Conservation (phyloP, 1,139 yeast species). For the Blastobotrys elegans region DNA sequence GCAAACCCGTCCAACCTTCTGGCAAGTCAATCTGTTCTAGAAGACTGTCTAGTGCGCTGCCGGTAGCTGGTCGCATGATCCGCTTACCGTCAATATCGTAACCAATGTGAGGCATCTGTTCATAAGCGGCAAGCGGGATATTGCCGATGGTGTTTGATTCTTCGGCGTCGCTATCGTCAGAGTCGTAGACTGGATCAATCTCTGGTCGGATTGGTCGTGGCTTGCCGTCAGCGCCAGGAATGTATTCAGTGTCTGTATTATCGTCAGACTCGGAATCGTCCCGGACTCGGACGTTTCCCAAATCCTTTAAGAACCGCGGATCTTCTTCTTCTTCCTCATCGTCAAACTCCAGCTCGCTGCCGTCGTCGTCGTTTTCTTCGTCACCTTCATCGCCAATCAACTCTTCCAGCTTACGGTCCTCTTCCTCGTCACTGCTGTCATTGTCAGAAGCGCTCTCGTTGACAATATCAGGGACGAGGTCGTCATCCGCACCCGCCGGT, state of each 20-base stretch:
- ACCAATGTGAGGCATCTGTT: constrained; percentile 95
- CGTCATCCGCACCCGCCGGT: constrained; percentile 13
- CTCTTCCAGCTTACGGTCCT: constrained; percentile 24
- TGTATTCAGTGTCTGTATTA: constrained; percentile 26
- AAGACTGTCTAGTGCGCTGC: constrained; percentile 85
- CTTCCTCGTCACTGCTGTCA: constrained; percentile 19
- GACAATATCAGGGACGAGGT: constrained; percentile 13
- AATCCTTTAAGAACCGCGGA: constrained; percentile 19
- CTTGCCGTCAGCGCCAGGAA: constrained; percentile 65
- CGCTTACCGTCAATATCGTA: constrained; percentile 96
- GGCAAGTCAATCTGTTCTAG: constrained; percentile 90
- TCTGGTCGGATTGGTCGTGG: constrained; percentile 78
- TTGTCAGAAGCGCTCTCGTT: constrained; percentile 21
- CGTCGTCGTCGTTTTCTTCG: constrained; percentile 15
- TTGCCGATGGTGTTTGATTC: constrained; percentile 87
- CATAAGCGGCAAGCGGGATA: constrained; percentile 88
- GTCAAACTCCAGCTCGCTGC: constrained; percentile 25
- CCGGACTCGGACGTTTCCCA: constrained; percentile 21
- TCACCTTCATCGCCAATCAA: constrained; percentile 24
- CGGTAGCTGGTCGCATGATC: constrained; percentile 97
- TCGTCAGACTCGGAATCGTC: constrained; percentile 19
- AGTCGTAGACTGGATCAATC: constrained; percentile 86
- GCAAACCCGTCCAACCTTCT: constrained; percentile 96
- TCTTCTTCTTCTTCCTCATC: constrained; percentile 23
- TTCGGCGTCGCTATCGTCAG: constrained; percentile 88